phyloP scores from a whole-genome alignment of 192 early-diverging fungal genomes.

The Coemansia sp. region DNA sequence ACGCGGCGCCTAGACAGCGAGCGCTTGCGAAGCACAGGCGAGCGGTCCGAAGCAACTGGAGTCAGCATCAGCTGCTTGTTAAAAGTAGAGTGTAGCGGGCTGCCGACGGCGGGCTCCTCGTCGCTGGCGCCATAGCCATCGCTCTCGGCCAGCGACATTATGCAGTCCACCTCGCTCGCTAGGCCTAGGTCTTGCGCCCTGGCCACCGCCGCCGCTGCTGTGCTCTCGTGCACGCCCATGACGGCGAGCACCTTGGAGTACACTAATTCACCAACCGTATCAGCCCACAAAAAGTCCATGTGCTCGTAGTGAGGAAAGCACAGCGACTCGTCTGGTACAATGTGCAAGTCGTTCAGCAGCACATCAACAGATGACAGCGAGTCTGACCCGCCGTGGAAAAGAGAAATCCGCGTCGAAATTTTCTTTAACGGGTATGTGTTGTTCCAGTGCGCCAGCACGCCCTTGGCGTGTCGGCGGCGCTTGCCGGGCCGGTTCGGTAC shows the following conservation, averaged over 20 bases:
- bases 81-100: neutral
- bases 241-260: conserved; percentile 36
- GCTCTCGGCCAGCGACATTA: neutral
- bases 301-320: conserved; percentile 78
- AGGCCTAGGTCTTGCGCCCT: neutral
- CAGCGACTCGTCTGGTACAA: conserved; percentile 48
- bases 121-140: neutral
- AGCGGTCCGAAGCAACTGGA: neutral
- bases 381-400: conserved; percentile 88
- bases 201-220: neutral
- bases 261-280: conserved; percentile 40
- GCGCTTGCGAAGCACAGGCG: conserved; percentile 3
- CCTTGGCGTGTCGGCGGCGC: conserved; percentile 67
- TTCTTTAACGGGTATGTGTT: conserved; percentile 55
- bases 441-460: conserved; percentile 46
- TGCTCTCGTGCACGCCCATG: conserved; percentile 23
- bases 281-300: conserved; percentile 57
- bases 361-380: conserved; percentile 71
- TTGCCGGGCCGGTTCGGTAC: conserved; percentile 8
- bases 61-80: neutral
- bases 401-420: conserved; percentile 79
- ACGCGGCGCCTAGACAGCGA: conserved; percentile 39
- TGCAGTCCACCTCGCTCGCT: neutral
- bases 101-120: neutral
- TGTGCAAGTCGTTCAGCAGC: conserved; percentile 52